phyloP scores from a whole-genome alignment of 169 alveolate genomes.

The Cryptosporidium felis region DNA sequence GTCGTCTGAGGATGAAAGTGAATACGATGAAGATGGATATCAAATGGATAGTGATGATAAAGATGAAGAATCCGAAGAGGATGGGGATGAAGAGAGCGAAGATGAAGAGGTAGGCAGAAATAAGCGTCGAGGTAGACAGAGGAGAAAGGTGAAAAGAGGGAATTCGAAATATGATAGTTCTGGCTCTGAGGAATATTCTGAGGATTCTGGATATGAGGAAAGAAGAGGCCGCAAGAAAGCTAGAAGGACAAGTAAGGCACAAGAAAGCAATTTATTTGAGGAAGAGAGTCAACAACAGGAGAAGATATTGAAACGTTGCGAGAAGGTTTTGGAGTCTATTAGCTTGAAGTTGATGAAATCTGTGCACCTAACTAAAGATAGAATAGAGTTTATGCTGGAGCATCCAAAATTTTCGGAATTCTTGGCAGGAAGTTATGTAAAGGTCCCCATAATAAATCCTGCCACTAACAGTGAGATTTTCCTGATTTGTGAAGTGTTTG shows the following conservation, averaged over 20 bases:
- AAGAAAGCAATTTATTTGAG: conserved; percentile 7
- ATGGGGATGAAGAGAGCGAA: not conserved
- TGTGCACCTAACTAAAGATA: conserved; percentile 43
- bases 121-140: too few relatives aligned
- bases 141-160: not conserved
- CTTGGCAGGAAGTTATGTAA: conserved; percentile 54
- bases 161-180: not conserved
- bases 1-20: not conserved
- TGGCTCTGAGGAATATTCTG: not conserved
- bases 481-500: conserved; percentile 46
- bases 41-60: not conserved
- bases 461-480: conserved; percentile 24
- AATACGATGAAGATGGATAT: not conserved
- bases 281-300: conserved; percentile 21
- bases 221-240: not conserved
- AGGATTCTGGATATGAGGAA: not conserved
- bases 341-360: conserved; percentile 35
- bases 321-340: conserved; percentile 28
- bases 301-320: conserved; percentile 14
- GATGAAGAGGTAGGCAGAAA: not conserved
- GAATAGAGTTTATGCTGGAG: conserved; percentile 56
- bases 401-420: conserved; percentile 57
- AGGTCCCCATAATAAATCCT: conserved; percentile 53
- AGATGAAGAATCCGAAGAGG: not conserved
- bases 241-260: not conserved